Percentiles rank a stretch among this genome's conserved stretches.
Conservation (phyloP, 305 asterid species). For the Solanum hybrid region DNA sequence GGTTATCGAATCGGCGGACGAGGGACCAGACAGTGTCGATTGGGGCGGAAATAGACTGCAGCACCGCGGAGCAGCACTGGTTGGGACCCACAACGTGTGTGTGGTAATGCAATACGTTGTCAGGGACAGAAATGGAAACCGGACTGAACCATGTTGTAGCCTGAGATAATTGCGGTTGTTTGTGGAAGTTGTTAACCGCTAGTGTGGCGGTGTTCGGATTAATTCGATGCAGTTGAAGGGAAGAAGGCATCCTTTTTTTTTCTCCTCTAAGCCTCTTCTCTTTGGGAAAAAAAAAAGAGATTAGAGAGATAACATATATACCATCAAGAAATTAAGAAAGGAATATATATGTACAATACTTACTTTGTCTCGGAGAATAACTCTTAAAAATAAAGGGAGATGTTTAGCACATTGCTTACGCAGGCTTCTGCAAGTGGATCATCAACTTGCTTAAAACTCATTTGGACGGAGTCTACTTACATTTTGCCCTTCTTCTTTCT, state of each 20-base stretch:
- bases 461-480: constrained; percentile 19
- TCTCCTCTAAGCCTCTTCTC: background rate
- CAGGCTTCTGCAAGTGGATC: constrained; percentile 31
- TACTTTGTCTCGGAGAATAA: background rate
- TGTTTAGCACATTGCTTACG: constrained; percentile 22
- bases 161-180: constrained; percentile 8
- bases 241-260: constrained; percentile 37
- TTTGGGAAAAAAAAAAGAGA: background rate
- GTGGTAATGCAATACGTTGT: constrained; percentile 40
- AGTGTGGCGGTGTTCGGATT: constrained; percentile 14
- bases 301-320: background rate
- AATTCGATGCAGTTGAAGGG: constrained; percentile 51
- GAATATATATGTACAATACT: background rate
- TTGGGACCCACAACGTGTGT: constrained; percentile 44
- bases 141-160: constrained; percentile 32
- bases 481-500: constrained; percentile 2
- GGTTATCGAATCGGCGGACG: constrained; percentile 78
- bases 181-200: constrained; percentile 10
- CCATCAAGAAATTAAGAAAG: background rate
- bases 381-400: background rate
- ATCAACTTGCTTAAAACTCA: constrained; percentile 24
- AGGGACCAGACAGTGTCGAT: constrained; percentile 66
- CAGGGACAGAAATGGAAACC: constrained; percentile 34
- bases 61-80: constrained; percentile 75
- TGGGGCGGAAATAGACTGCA: constrained; percentile 47